A percentile compares a stretch with the other conserved stretches of the same genome.
These are phyloP conservation scores for Cerioporus squamosus DNA, from an alignment of 1,284 basidiomycete species.

Conservation along the genomic window DNA sequence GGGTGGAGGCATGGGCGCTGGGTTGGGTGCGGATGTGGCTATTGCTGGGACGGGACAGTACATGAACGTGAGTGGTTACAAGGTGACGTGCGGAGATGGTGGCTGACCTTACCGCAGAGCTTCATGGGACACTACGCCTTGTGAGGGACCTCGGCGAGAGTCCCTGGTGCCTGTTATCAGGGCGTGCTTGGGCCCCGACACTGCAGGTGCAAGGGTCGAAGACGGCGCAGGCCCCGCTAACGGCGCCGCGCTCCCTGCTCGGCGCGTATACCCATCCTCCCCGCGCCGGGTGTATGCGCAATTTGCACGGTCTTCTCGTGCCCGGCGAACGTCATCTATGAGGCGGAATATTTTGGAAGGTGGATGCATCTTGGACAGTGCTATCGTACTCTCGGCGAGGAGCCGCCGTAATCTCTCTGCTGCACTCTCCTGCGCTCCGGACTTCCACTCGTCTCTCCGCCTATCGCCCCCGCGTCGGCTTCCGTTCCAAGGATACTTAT, in stretches of 20 bases:
- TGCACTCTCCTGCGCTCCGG: background rate
- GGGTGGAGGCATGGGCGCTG: constrained; percentile 6
- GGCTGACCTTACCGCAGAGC: too few species aligned
- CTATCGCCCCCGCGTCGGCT: background rate
- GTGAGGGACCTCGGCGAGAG: constrained; percentile 1
- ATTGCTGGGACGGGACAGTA: constrained; percentile 20
- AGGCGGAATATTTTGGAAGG: background rate
- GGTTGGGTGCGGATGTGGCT: constrained; percentile 13
- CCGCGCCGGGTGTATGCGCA: constrained; percentile 1
- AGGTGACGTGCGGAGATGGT: too few species aligned
- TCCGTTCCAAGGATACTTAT: background rate
- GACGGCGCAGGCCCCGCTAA: constrained; percentile 11
- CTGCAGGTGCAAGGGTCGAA: constrained; percentile 5
- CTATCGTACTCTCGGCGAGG: constrained; percentile 3
- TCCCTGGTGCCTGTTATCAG: background rate
- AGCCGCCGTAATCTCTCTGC: constrained; percentile 6
- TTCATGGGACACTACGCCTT: constrained; percentile 5
- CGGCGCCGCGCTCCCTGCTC: constrained; percentile 8
- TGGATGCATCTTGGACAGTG: constrained; percentile 20
- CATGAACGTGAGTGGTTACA: constrained; percentile 20
- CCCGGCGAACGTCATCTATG: too few species aligned
- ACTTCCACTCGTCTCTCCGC: background rate
- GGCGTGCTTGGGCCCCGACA: constrained; percentile 13
- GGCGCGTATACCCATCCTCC: constrained; percentile 12
- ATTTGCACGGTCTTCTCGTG: background rate